Base-by-base conservation (phyloP, 192 early-diverging fungal genomes). In the Jimgerdemannia flammicorona region DNA sequence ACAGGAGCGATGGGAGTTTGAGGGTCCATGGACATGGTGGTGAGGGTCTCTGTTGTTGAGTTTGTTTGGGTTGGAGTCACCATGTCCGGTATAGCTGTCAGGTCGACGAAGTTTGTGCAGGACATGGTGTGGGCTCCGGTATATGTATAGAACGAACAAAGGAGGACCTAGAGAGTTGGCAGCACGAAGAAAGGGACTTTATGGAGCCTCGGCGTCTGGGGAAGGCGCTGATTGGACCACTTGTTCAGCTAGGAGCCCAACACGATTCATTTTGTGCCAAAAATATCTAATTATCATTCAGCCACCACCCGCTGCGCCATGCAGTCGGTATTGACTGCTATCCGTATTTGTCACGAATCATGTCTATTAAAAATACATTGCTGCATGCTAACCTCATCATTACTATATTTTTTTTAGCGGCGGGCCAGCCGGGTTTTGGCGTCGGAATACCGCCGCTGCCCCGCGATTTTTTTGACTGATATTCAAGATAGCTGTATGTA, bases 371-470 rank as follows among this genome's bases (percentile, higher is more conserved):
- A 29, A 29, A 29, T 29, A 29, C 29, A 29, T 29, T 29, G 29
- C 29, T 1, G 29, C 29, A 29, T 29, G 29, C 29, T 29, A 29
- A 29, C 29, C 29, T 29, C 29, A 29, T 29, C 29, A 29, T 29
- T 29, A 29, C 67, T 68, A 68, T 20, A 6, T 6, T 9, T 68
- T 40, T 20, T 68, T 68, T 18, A 19, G 18, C 40, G 29, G 29
- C 40, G 0, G 19, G n/a, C n/a, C n/a, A n/a, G 3, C 39, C 67
- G 39, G 20, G 71, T 40, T n/a, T 64, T 64, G 54, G 18, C 77
- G 72, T 18, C 43, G 20, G 43, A 79, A 79, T n/a, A 72, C 43
- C 40, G 66, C 7, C n/a, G 80, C 80, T 39, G 69, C 70, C 20
- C 73, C 73, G 6, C 64, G n/a, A 19, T 71, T 74, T 40, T 76